phyloP scores from a whole-genome alignment of 2,329 filamentous ascomycete genomes.

The Aspergillus bombycis region DNA sequence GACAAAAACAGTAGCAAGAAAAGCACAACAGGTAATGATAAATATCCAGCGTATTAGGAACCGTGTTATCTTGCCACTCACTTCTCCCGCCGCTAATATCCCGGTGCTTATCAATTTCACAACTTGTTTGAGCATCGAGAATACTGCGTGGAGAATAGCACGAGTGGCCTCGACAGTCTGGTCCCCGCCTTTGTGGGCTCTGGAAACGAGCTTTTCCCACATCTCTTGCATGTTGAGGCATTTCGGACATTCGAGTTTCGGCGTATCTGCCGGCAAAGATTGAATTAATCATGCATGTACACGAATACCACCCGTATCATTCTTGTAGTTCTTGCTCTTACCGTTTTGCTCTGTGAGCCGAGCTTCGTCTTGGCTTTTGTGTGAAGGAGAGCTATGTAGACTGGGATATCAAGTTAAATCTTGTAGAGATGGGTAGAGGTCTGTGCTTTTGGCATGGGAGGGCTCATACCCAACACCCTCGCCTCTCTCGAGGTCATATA shows the following conservation, averaged over 20 bases:
- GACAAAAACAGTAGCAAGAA: too few species aligned
- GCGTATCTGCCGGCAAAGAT: not conserved
- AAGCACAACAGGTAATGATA: too few species aligned
- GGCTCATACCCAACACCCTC: not conserved
- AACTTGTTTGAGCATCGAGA: rapidly evolving
- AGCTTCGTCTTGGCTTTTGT: not conserved
- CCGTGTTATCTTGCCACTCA: too few species aligned
- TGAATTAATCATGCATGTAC: not conserved
- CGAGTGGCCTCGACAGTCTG: not conserved
- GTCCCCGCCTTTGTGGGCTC: not conserved
- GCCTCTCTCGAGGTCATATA: not conserved
- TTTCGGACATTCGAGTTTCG: not conserved
- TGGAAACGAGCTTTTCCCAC: not conserved
- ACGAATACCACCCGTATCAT: not conserved
- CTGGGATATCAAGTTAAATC: not conserved
- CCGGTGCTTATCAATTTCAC: not conserved
- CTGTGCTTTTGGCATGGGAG: not conserved
- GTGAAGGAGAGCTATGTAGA: not conserved
- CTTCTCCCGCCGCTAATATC: not conserved
- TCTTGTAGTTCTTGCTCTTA: not conserved
- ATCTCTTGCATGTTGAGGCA: not conserved
- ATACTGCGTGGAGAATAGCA: not conserved
- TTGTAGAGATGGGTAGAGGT: too few species aligned
- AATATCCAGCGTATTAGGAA: too few species aligned
- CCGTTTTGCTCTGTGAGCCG: not conserved